Conservation (phyloP, 2,329 filamentous ascomycete species). For the Talaromyces rugulosus region DNA sequence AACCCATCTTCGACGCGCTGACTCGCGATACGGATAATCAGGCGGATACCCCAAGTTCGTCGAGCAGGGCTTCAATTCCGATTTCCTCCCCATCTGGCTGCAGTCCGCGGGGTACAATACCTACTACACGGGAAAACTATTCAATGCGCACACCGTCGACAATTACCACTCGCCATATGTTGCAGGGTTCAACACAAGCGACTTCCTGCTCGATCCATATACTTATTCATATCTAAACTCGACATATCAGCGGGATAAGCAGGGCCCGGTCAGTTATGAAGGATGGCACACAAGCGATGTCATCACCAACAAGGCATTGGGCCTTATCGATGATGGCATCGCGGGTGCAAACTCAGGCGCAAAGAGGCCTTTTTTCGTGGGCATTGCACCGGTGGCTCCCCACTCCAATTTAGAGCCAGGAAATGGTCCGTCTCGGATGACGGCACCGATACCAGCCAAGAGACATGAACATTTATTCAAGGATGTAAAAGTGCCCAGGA, state of each 20-base stretch:
- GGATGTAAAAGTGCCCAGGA: conserved; percentile 57
- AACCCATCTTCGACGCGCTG: neutral
- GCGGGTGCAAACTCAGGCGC: conserved; percentile 31
- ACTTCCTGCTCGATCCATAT: conserved; percentile 37
- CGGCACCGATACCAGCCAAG: conserved; percentile 54
- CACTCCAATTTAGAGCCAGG: conserved; percentile 54
- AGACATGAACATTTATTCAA: conserved; percentile 61
- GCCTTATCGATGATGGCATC: conserved; percentile 59
- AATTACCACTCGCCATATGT: conserved; percentile 45
- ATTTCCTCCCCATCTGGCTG: conserved; percentile 51
- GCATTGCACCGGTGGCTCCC: conserved; percentile 62
- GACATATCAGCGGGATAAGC: conserved; percentile 58
- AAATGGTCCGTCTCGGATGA: conserved; percentile 30
- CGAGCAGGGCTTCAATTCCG: conserved; percentile 46
- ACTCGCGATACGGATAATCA: conserved; percentile 6
- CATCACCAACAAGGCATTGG: conserved; percentile 55
- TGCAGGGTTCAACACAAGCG: conserved; percentile 36
- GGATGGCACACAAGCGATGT: conserved; percentile 58
- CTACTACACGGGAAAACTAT: conserved; percentile 55
- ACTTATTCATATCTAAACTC: conserved; percentile 67
- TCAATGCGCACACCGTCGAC: conserved; percentile 47
- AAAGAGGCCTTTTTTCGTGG: conserved; percentile 61
- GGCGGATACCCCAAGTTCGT: conserved; percentile 50
- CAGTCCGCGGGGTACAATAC: conserved; percentile 51
- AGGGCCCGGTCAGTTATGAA: conserved; percentile 52